A percentile compares a stretch with the other conserved stretches of the same genome.
phyloP scores from a whole-genome alignment of 768 basidiomycete genomes.

The Tremella yokohamensis region DNA sequence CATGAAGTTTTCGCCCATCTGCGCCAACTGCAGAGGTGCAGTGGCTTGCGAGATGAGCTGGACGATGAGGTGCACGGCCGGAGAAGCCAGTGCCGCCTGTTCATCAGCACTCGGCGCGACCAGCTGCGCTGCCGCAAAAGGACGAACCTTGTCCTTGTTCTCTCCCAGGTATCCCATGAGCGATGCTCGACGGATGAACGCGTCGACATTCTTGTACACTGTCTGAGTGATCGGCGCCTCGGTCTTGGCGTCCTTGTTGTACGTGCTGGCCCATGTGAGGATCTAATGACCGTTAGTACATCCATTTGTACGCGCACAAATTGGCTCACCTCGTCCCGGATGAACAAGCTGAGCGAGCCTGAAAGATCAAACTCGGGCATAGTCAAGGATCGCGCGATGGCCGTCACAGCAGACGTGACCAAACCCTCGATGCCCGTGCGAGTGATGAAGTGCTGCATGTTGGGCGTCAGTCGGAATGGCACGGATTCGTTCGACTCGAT shows the following conservation, averaged over 20 bases:
- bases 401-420: slow-evolving; percentile 78
- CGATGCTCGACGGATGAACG: slow-evolving; percentile 43
- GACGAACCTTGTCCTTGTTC: slow-evolving; percentile 43
- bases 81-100: slow-evolving; percentile 58
- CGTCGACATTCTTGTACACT: slow-evolving; percentile 45
- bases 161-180: slow-evolving; percentile 46
- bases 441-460: slow-evolving; percentile 88
- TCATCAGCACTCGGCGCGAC: neutral
- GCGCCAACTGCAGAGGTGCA: slow-evolving; percentile 75
- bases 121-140: neutral
- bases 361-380: slow-evolving; percentile 95
- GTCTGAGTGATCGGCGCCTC: slow-evolving; percentile 40
- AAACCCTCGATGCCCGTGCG: slow-evolving; percentile 85
- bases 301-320: slow-evolving; percentile 64
- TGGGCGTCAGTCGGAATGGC: slow-evolving; percentile 95
- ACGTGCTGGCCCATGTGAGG: slow-evolving; percentile 37
- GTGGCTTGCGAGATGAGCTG: slow-evolving; percentile 80
- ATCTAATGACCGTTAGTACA: slow-evolving; percentile 56
- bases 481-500: slow-evolving; percentile 80
- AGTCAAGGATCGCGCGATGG: slow-evolving; percentile 82
- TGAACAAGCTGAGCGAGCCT: slow-evolving; percentile 83
- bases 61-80: slow-evolving; percentile 67
- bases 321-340: slow-evolving; percentile 83
- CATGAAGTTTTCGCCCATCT: slow-evolving; percentile 78
- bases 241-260: slow-evolving; percentile 41